Evolutionary conservation across 352 stramenopile genomes (phyloP).

Genomic region (Phytophthora multivora): DNA sequence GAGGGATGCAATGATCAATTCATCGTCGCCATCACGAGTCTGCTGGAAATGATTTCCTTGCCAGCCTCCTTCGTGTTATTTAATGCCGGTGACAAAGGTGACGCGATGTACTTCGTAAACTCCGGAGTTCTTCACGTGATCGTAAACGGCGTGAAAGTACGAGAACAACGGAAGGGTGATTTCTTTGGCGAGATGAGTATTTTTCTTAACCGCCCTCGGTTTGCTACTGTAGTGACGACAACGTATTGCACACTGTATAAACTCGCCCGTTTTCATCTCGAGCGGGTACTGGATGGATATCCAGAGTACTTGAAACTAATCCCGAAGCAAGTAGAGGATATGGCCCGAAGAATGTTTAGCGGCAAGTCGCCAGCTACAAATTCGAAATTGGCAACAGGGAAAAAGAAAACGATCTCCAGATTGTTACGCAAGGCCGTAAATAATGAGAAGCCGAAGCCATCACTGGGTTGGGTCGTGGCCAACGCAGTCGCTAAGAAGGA

Average conservation of each 20-base stretch:
- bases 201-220: slow-evolving; percentile 58
- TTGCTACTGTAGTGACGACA: slow-evolving; percentile 53
- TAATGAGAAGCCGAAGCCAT: slow-evolving; percentile 40
- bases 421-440: slow-evolving; percentile 56
- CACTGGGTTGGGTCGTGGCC: slow-evolving; percentile 15
- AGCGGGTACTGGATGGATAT: slow-evolving; percentile 63
- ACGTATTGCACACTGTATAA: slow-evolving; percentile 75
- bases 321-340: slow-evolving; percentile 48
- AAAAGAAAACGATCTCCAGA: slow-evolving; percentile 50
- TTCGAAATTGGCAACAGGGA: slow-evolving; percentile 15
- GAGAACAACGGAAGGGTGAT: slow-evolving; percentile 58
- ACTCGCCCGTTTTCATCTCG: slow-evolving; percentile 55
- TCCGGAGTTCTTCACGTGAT: slow-evolving; percentile 68
- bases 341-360: slow-evolving; percentile 45
- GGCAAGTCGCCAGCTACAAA: slow-evolving; percentile 23
- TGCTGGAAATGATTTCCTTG: slow-evolving; percentile 69
- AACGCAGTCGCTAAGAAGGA: slow-evolving; percentile 22
- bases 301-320: slow-evolving; percentile 49
- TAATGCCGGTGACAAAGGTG: slow-evolving; percentile 47
- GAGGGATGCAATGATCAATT: slow-evolving; percentile 65
- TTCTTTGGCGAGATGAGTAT: slow-evolving; percentile 75
- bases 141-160: slow-evolving; percentile 60
- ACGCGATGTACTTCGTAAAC: slow-evolving; percentile 78
- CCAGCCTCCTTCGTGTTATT: slow-evolving; percentile 60
- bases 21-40: slow-evolving; percentile 62